Base-by-base conservation (phyloP, 148 eudicot genomes). In the Silene conica region DNA sequence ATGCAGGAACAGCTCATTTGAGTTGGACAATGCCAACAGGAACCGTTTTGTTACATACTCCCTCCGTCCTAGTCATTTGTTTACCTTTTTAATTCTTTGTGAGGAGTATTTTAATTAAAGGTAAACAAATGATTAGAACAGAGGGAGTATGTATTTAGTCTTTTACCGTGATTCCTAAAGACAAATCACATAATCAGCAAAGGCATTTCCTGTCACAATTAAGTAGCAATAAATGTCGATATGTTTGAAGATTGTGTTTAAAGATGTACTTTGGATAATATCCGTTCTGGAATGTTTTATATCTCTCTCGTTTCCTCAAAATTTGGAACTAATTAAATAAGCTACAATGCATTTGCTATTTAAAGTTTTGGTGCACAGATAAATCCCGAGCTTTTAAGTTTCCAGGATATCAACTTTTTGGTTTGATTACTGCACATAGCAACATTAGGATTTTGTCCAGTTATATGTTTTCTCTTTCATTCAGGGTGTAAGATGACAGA, bases 1-100 rank as follows among this genome's bases (percentile, higher is more conserved):
- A 45, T 26, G 20, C 68, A 65, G 28, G 28, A 67, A 55, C 31
- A 50, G 26, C 45, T 78, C 50, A 12, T 43, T 63, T 16, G 50
- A 57, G 55, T 57, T 72, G 60, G 21, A 77, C 59, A 38, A 66
- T 46, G 31, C 43, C 77, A 55, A 67, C 9, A 31, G 38, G 18
- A 59, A 21, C 13, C 34, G 41, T 65, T 5, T 34, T 34, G 15
- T n/a, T 34, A 38, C 18, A 1, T 31, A 31, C 34, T 31, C 34
- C 34, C 34, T 31, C 34, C 34, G 34, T 31, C 34, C 34, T 5
- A 31, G 34, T 31, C 34, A 31, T 31, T 31, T 31, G 34, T 31
- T 31, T 31, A 31, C 34, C 34, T 3, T 31, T 31, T 31, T 31
- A 2, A 31, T 31, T 3, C 34, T 31, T 31, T 31, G 34, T 31